Conservation (phyloP, 2,329 filamentous ascomycete species). For the Harringtonia aguacate region DNA sequence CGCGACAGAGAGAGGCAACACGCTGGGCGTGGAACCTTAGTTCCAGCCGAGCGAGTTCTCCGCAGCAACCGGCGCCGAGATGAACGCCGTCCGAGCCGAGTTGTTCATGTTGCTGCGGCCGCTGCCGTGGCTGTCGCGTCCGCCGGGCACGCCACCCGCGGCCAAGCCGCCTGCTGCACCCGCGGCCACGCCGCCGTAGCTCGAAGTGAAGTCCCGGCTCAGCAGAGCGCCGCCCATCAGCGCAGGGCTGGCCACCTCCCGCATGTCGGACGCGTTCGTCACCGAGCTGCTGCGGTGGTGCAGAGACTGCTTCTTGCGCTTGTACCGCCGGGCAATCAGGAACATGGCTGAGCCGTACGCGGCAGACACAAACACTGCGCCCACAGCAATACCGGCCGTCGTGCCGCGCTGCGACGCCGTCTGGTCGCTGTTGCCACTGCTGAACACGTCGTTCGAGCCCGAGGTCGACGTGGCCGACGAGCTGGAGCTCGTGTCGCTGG, state of each 20-base stretch:
- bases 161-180: conserved; percentile 32
- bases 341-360: conserved; percentile 95
- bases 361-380: conserved; percentile 65
- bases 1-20: too few species aligned
- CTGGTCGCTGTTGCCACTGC: conserved; percentile 30
- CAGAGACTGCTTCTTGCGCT: conserved; percentile 71
- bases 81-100: conserved; percentile 51
- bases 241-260: conserved; percentile 42
- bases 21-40: conserved; percentile 32
- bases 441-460: conserved; percentile 22
- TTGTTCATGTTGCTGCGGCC: conserved; percentile 37
- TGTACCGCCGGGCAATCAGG: conserved; percentile 80
- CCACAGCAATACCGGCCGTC: conserved; percentile 61
- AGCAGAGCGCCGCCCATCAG: conserved; percentile 61
- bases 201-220: conserved; percentile 42
- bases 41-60: conserved; percentile 97
- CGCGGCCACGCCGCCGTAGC: conserved; percentile 38
- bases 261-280: conserved; percentile 47
- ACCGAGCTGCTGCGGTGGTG: conserved; percentile 70
- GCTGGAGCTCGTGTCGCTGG: conserved; percentile 25
- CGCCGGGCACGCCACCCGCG: conserved; percentile 32
- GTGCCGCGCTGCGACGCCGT: conserved; percentile 51
- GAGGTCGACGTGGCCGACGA: conserved; percentile 19
- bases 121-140: conserved; percentile 48
- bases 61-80: conserved; percentile 81